Conservation (phyloP, 306 rosid genomes). For the Carpinus fangiana region DNA sequence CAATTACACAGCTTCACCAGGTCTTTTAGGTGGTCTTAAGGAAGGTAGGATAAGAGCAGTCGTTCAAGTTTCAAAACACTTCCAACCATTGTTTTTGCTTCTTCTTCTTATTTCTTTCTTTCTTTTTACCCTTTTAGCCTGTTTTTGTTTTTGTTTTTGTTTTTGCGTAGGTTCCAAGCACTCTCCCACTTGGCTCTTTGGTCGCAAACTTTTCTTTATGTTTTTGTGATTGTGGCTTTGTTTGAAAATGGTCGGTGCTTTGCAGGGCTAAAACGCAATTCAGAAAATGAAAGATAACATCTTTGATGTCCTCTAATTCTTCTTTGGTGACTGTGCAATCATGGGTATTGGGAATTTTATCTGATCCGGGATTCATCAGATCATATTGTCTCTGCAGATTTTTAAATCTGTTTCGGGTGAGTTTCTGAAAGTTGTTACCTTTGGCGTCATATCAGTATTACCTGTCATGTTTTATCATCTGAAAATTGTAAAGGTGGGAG, state of each 20-base stretch:
- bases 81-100: conserved; percentile 9
- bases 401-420: conserved; percentile 49
- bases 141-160: conserved; percentile 33
- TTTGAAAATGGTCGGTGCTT: conserved; percentile 21
- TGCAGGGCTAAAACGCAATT: conserved; percentile 30
- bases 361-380: conserved; percentile 52
- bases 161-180: conserved; percentile 57
- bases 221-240: conserved; percentile 5
- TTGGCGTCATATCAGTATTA: conserved; percentile 19
- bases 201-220: background rate
- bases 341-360: conserved; percentile 44
- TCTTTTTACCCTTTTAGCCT: conserved; percentile 38
- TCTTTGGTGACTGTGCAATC: conserved; percentile 42
- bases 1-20: conserved; percentile 29
- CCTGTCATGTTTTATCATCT: conserved; percentile 1
- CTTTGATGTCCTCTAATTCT: conserved; percentile 29
- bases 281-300: conserved; percentile 27
- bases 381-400: conserved; percentile 38
- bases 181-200: conserved; percentile 38
- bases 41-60: conserved; percentile 11
- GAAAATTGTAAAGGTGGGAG: conserved; percentile 16
- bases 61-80: conserved; percentile 32
- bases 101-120: conserved; percentile 25
- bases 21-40: conserved; percentile 31
- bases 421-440: conserved; percentile 23